Conservation (phyloP, 2,329 filamentous ascomycete species). For the Alternaria gaisen region DNA sequence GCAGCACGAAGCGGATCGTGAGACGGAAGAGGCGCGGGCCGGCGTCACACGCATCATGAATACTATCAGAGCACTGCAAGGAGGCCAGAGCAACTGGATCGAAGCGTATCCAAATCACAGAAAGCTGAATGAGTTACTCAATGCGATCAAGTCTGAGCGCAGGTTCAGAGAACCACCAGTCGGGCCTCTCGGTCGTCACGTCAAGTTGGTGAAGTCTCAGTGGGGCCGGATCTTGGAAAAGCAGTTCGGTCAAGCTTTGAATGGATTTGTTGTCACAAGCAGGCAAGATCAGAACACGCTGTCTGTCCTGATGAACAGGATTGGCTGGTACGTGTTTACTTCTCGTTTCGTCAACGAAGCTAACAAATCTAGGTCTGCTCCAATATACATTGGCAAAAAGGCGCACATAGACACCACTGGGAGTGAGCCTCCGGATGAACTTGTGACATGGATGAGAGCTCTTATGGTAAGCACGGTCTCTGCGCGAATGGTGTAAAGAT, state of each 20-base stretch:
- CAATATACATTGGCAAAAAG: constrained; percentile 71
- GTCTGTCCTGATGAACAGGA: constrained; percentile 66
- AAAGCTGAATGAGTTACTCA: constrained; percentile 68
- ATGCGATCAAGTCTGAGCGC: constrained; percentile 72
- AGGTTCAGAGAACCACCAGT: constrained; percentile 77
- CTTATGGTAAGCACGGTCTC: constrained; percentile 63
- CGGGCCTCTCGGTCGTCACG: constrained; percentile 81
- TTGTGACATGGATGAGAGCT: constrained; percentile 81
- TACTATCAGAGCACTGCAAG: constrained; percentile 61
- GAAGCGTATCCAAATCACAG: constrained; percentile 68
- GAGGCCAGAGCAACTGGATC: constrained; percentile 66
- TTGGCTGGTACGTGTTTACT: constrained; percentile 7
- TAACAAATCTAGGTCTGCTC: constrained; percentile 53
- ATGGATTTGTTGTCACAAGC: constrained; percentile 81
- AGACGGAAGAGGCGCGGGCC: constrained; percentile 40
- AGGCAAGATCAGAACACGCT: constrained; percentile 79
- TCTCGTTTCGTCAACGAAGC: neutral
- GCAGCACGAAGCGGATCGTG: constrained; percentile 28
- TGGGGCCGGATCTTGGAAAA: constrained; percentile 88
- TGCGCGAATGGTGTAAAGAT: neutral
- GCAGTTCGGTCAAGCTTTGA: constrained; percentile 73
- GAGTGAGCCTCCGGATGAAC: constrained; percentile 77
- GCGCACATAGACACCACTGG: constrained; percentile 65
- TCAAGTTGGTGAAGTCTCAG: constrained; percentile 78
- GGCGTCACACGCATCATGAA: constrained; percentile 65